Percentiles rank a stretch among this genome's conserved stretches.
These are phyloP conservation scores for Backusella mclennaniae DNA, from an alignment of 192 early-diverging fungal species.

Conservation along the genomic window DNA sequence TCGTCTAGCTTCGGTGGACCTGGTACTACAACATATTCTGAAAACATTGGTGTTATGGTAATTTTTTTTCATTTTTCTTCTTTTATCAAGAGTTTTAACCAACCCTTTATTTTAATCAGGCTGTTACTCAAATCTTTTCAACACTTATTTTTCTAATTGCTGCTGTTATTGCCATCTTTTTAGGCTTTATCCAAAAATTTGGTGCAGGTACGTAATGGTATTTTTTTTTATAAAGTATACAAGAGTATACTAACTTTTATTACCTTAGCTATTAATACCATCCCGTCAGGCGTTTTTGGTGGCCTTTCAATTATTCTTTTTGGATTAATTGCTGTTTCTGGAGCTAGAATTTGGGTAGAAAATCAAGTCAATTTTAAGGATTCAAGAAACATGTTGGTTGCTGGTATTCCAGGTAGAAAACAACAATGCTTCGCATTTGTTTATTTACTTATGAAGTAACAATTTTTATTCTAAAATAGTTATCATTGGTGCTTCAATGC, in stretches of 20 bases:
- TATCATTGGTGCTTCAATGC: constrained; percentile 48
- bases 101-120: not conserved
- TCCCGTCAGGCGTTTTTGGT: constrained; percentile 55
- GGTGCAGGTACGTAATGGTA: constrained; percentile 34
- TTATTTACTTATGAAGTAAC: not conserved
- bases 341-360: constrained; percentile 57
- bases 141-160: constrained; percentile 55
- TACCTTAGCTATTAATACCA: constrained; percentile 41
- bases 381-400: constrained; percentile 49
- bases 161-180: constrained; percentile 50
- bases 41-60: constrained; percentile 58
- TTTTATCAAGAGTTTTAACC: no score
- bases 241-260: not conserved
- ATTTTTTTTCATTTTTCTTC: constrained; percentile 7
- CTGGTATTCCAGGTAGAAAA: constrained; percentile 34
- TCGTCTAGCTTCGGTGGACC: constrained; percentile 42
- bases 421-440: no score
- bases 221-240: not conserved
- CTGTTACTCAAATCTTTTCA: constrained; percentile 54
- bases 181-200: constrained; percentile 59
- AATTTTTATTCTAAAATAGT: constrained; percentile 17
- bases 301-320: constrained; percentile 54
- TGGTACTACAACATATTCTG: constrained; percentile 57
- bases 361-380: constrained; percentile 53
- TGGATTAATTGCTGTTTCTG: constrained; percentile 52